Evolutionary conservation across 2,329 filamentous ascomycete genomes (phyloP).

Genomic region (Escovopsis sp.): DNA sequence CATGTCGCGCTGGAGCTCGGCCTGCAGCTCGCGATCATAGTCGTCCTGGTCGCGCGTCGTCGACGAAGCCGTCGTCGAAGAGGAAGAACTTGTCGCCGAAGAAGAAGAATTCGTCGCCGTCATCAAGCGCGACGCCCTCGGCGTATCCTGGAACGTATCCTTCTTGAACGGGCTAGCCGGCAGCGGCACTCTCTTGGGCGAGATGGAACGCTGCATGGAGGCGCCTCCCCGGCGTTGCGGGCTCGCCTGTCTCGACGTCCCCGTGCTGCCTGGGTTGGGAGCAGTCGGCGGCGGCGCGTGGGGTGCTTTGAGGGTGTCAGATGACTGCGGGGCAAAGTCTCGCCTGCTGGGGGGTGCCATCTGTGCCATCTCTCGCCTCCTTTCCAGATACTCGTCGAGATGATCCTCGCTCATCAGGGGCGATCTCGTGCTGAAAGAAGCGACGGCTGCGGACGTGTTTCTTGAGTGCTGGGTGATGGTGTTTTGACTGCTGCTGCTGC

Average conservation of each 20-base stretch:
- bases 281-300: too few relatives aligned
- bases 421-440: conserved; percentile 45
- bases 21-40: conserved; percentile 44
- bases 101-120: too few relatives aligned
- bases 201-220: conserved; percentile 17
- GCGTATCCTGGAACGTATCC: conserved; percentile 27
- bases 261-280: conserved; percentile 24
- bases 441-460: too few relatives aligned
- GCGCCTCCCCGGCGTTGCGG: conserved; percentile 43
- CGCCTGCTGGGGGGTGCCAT: conserved; percentile 40
- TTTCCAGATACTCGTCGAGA: conserved; percentile 35
- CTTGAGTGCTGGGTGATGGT: too few relatives aligned
- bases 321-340: conserved; percentile 27
- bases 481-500: too few relatives aligned
- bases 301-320: conserved; percentile 41
- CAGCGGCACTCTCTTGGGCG: conserved; percentile 45
- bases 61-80: too few relatives aligned
- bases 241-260: conserved; percentile 40
- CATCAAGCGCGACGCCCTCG: conserved; percentile 31
- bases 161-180: conserved; percentile 28
- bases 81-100: too few relatives aligned
- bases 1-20: conserved; percentile 49
- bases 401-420: conserved; percentile 35
- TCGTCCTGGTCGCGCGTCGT: conserved; percentile 27
- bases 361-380: conserved; percentile 32